Base-by-base conservation (phyloP, 164 flowering plant species). In the Aristolochia californica region DNA sequence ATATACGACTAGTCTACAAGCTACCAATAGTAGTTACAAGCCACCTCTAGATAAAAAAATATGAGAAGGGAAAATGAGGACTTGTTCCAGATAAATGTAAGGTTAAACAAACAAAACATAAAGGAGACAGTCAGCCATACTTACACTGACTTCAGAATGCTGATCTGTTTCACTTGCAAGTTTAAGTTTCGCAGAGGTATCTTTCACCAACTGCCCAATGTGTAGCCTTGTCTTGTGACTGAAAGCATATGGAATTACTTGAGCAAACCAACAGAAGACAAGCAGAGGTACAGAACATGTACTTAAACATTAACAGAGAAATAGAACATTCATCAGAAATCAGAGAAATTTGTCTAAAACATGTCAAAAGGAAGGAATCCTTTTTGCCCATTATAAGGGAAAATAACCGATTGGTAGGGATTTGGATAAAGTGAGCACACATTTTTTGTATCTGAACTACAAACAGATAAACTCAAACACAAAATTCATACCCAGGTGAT, bases 101-200 rank as follows among this genome's bases (percentile, higher is more conserved):
- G 7, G 34, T 28, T 28, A 28, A 28, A 34, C 40, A 34, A 34
- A 8, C 4, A 9, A 34, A 34, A 34, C 4, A 34, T 34, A 0
- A 5, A 34, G 40, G 10, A 34, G 40, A 34, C 21, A n/a, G 43
- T 18, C n/a, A 26, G 34, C 40, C 25, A 62, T 55, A 81, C 84
- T 77, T 68, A 81, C 89, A 72, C 74, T 81, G 60, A 81, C 80
- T 68, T 70, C 77, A 25, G 64, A 34, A 63, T 55, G 69, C 7
- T 67, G 83, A 79, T 83, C 86, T 54, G 76, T 68, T 66, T 83
- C 85, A 70, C 83, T 81, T 14, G 86, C 83, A 78, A 76, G 74
- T 67, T 75, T 83, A 45, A 83, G 81, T 58, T 81, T 77, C 15
- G 82, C 75, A 5, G 84, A 79, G 43, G 89, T 79, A 52, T 83